Evolutionary conservation across 139 green algal genomes (phyloP), one percentile per base, ranked within the genome.

Genomic region (Chlamydomonas incerta): DNA sequence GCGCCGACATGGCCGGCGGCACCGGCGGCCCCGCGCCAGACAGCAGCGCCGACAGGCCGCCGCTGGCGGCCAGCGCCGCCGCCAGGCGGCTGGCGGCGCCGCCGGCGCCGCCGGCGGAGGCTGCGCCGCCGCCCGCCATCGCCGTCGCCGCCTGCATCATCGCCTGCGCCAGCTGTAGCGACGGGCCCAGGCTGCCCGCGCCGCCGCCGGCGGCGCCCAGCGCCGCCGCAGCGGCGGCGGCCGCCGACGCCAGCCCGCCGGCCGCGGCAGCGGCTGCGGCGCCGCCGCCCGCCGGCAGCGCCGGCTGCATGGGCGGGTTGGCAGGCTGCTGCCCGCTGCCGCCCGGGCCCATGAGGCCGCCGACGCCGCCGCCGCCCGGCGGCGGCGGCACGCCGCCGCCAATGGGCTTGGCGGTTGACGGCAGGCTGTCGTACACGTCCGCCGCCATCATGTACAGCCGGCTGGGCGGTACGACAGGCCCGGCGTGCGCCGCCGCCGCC

Each of bases 131-230:
- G 15, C 55, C 55, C 17, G 55, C 55, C 41, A 83, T 15, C 63
- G 77, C 63, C 41, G 63, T 74, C 20, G 77, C 77, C 17, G 77
- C 77, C 77, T 83, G 77, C 41, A 83, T 29, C 77, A 83, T 83
- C 29, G 63, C 77, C 63, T 83, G 77, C 77, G 77, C 77, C 63
- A 83, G 77, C 31, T n/a, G 66, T 18, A 83, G 46, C 17, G 77
- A 74, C 18, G 77, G 75, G 1, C 14, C 31, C 63, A 74, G 46
- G 8, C 41, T 63, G 3, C 18, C 24, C 2, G 60, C 60, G 18
- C 17, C 60, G 18, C 18, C 24, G 18, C 18, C 33, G 55, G 55
- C 28, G 50, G 29, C 55, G 52, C 73, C 31, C 11, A 33, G 28
- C 60, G 63, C 65, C 34, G 77, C 75, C 17, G 62, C 60, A 28